Evolutionary conservation across 768 basidiomycete species (phyloP), one percentile per base, ranked within the genome.

Genomic region (Phanerodontia chrysosporium): DNA sequence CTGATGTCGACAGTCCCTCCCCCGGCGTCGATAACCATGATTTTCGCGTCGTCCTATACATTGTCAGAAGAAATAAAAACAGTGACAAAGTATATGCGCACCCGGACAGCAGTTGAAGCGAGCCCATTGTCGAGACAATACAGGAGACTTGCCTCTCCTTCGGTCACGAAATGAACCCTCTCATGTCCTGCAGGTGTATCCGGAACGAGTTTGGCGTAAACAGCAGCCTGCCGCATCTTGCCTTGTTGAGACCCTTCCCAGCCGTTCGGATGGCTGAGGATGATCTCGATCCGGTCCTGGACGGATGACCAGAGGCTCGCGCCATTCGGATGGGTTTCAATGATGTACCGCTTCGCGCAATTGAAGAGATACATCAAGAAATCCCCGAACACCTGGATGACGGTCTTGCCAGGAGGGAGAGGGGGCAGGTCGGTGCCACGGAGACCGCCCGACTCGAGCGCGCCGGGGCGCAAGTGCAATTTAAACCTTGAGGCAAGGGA

Each of bases 181-280:
- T 72, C 66, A 30, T 75, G 77, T 0, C 75, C 78, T 13, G 69
- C 69, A 1, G 65, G 58, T 0, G 69, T 74, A 55, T 78, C 69
- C 0, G 77, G 70, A 7, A 86, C 71, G 21, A 87, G 74, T 9
- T 81, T 80, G 0, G 83, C 85, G 22, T 67, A 58, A 0, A 79
- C 70, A 0, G 83, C 82, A 1, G 85, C 85, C 25, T 69, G 67
- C 3, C 85, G 78, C 72, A 87, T 82, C 64, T 78, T 73, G 21
- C 71, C 72, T 61, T 87, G 86, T 63, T 87, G 85, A 1, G 67
- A 69, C 0, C 83, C 82, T 61, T 81, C 85, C 85, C 85, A 87
- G 0, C 83, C 84, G 62, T 86, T 86, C 3, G 85, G 85, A 62
- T 86, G 85, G 0, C 79, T 78, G 16, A 87, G 74, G 4, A 87